Percentiles rank a stretch among this genome's conserved stretches.
These are phyloP conservation scores for Nasturtium officinale DNA, from an alignment of 345 rosid genomes.

Conservation along the genomic window DNA sequence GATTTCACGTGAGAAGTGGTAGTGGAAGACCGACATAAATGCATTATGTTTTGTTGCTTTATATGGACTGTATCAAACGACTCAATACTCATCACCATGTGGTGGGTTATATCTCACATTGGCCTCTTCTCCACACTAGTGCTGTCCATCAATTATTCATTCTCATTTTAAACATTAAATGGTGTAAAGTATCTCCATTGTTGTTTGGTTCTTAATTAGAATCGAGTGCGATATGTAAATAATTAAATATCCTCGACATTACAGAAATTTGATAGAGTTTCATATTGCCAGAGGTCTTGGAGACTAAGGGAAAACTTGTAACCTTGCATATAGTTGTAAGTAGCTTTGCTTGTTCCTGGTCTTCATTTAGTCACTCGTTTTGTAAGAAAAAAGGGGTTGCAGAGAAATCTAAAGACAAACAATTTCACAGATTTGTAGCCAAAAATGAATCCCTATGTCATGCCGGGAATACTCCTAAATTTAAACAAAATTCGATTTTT, in stretches of 20 bases:
- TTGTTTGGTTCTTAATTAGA: slow-evolving; percentile 21
- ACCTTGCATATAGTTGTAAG: neutral
- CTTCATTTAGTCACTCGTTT: neutral
- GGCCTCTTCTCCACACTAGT: slow-evolving; percentile 34
- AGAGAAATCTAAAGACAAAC: no score
- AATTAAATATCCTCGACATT: neutral
- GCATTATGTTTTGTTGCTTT: slow-evolving; percentile 39
- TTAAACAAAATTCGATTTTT: neutral
- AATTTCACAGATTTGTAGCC: neutral
- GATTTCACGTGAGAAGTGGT: slow-evolving; percentile 35
- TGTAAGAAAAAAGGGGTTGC: neutral
- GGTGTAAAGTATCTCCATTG: neutral
- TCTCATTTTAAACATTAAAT: neutral
- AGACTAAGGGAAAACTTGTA: neutral
- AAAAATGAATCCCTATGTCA: neutral
- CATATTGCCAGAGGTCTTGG: neutral
- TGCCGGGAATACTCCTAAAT: neutral
- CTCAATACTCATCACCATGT: slow-evolving; percentile 41
- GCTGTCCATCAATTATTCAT: slow-evolving; percentile 35
- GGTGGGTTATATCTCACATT: slow-evolving; percentile 38
- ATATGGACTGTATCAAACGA: slow-evolving; percentile 38
- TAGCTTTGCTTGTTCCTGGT: neutral
- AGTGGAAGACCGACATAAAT: slow-evolving; percentile 37
- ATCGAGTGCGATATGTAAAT: neutral
- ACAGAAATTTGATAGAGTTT: neutral